Conservation (phyloP, 441 rosid genomes). For the Gossypium trilobum region DNA sequence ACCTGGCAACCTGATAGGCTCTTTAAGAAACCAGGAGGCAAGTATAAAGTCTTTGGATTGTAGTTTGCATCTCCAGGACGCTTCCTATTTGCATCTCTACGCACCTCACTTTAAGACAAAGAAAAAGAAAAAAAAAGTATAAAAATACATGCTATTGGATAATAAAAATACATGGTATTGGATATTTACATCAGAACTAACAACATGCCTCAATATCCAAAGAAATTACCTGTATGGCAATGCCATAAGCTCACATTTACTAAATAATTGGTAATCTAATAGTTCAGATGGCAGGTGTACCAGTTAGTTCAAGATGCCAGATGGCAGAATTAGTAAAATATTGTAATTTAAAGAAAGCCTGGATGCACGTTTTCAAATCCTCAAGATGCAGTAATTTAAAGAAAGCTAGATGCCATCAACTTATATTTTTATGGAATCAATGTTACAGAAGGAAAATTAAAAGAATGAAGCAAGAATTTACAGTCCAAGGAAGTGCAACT, state of each 20-base stretch:
- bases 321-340: background rate
- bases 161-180: conserved; percentile 5
- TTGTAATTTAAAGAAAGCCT: background rate
- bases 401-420: no score
- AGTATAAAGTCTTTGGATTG: conserved; percentile 77
- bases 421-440: background rate
- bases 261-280: background rate
- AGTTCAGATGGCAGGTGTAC: background rate
- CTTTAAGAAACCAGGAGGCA: conserved; percentile 77
- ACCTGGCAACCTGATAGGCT: conserved; percentile 87
- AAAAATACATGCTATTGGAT: background rate
- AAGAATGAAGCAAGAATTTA: conserved; percentile 36
- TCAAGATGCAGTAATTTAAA: background rate
- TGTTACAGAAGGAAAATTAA: background rate
- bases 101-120: conserved; percentile 40
- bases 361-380: background rate
- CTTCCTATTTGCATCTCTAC: conserved; percentile 60
- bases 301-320: background rate
- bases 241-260: background rate
- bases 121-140: conserved; percentile 6
- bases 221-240: background rate
- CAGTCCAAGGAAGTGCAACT: conserved; percentile 67
- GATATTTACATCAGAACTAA: conserved; percentile 3
- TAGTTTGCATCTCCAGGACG: conserved; percentile 64
- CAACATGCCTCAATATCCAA: background rate